phyloP scores from a whole-genome alignment of 2,329 filamentous ascomycete species.

The Colletotrichum sp. region DNA sequence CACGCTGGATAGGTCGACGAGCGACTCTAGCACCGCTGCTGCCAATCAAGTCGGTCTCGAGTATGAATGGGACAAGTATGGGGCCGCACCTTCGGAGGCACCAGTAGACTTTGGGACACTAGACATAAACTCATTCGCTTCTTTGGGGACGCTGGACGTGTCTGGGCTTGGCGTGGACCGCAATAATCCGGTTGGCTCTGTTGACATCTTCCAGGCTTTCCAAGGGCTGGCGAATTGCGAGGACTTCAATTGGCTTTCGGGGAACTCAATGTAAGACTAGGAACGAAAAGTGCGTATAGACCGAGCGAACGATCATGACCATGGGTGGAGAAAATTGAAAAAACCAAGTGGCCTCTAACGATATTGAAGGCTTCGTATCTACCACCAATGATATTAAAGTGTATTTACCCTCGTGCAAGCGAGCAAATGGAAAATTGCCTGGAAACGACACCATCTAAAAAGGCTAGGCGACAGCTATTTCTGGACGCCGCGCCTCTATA shows the following conservation, averaged over 20 bases:
- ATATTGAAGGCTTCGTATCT: no score
- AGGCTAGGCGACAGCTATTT: no score
- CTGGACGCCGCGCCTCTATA: no score
- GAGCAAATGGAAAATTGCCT: no score
- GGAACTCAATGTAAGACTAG: background rate
- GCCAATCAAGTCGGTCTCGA: background rate
- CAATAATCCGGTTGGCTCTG: background rate
- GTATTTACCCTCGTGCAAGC: no score
- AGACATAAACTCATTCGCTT: background rate
- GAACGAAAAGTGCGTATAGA: background rate
- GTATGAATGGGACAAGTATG: slow-evolving; percentile 7
- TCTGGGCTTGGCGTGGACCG: background rate
- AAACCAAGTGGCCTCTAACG: no score
- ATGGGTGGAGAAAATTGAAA: no score
- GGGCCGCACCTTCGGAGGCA: background rate
- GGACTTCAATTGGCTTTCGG: slow-evolving; percentile 1
- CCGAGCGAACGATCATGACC: background rate
- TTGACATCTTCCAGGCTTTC: background rate
- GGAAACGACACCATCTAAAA: no score
- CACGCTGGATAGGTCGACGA: background rate
- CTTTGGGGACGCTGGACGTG: background rate
- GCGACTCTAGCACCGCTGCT: background rate
- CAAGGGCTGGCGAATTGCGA: slow-evolving; percentile 1
- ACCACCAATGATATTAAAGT: no score
- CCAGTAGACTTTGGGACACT: background rate